Conservation (phyloP, 2,329 filamentous ascomycete genomes). For the Penicillium brasilianum region DNA sequence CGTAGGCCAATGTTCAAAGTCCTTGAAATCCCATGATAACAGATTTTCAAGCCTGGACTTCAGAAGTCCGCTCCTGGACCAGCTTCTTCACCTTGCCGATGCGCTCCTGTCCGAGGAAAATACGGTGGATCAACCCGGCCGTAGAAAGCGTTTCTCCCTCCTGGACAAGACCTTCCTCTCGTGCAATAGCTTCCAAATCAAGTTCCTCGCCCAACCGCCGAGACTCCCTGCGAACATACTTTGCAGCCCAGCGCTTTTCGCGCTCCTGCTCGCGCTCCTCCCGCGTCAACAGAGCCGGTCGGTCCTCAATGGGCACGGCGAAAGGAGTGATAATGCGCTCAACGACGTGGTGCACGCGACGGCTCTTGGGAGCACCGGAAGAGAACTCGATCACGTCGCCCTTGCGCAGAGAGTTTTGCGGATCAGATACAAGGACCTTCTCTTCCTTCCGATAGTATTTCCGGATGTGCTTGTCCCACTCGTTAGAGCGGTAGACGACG, state of each 20-base stretch:
- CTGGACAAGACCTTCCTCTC: slow-evolving; percentile 33
- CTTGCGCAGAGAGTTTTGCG: slow-evolving; percentile 47
- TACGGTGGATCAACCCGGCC: slow-evolving; percentile 36
- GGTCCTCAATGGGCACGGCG: slow-evolving; percentile 40
- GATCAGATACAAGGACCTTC: slow-evolving; percentile 45
- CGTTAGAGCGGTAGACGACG: slow-evolving; percentile 41
- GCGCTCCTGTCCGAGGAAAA: slow-evolving; percentile 28
- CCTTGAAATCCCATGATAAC: neutral
- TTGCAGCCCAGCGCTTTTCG: slow-evolving; percentile 37
- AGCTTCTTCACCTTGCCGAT: slow-evolving; percentile 32
- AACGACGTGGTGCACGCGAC: slow-evolving; percentile 48
- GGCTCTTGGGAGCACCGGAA: slow-evolving; percentile 46
- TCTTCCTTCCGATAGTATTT: slow-evolving; percentile 45
- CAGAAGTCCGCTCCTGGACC: slow-evolving; percentile 31
- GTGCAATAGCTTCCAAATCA: slow-evolving; percentile 27
- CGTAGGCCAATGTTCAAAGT: neutral
- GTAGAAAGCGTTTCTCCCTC: slow-evolving; percentile 17
- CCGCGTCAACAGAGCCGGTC: slow-evolving; percentile 43
- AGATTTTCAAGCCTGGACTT: neutral
- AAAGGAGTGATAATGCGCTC: slow-evolving; percentile 51
- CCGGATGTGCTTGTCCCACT: slow-evolving; percentile 45
- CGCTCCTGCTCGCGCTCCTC: slow-evolving; percentile 43
- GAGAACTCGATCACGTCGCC: slow-evolving; percentile 53
- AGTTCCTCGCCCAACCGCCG: slow-evolving; percentile 28
- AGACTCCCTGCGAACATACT: slow-evolving; percentile 39